A percentile compares a stretch with the other conserved stretches of the same genome.
phyloP scores from a whole-genome alignment of 306 rosid genomes.

The Urtica urens region DNA sequence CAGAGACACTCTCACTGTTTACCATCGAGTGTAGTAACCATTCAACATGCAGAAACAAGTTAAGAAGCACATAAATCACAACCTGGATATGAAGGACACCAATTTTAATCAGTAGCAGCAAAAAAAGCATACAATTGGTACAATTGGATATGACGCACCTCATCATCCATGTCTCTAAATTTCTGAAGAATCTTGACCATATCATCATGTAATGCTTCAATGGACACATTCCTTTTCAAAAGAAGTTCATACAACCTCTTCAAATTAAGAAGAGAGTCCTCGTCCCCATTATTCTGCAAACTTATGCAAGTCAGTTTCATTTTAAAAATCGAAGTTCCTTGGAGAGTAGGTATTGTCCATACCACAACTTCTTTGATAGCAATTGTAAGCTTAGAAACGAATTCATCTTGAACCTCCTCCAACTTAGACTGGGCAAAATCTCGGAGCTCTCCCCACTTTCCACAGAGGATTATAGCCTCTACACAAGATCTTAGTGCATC shows the following conservation, averaged over 20 bases:
- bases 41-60: constrained; percentile 53
- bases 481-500: constrained; percentile 80
- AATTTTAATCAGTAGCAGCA: constrained; percentile 18
- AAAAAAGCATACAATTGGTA: neutral
- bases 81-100: constrained; percentile 48
- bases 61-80: constrained; percentile 69
- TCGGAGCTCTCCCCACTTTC: constrained; percentile 93
- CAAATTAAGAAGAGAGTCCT: constrained; percentile 85
- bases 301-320: constrained; percentile 17
- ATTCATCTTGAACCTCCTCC: constrained; percentile 74
- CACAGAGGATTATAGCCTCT: constrained; percentile 54
- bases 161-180: constrained; percentile 57
- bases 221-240: constrained; percentile 52
- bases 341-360: constrained; percentile 18
- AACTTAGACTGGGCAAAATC: constrained; percentile 70
- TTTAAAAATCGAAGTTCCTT: too few relatives aligned
- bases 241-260: constrained; percentile 90
- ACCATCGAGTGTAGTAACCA: constrained; percentile 57
- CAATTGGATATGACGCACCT: constrained; percentile 42
- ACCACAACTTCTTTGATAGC: constrained; percentile 82
- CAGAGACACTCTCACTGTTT: constrained; percentile 43
- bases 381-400: constrained; percentile 55
- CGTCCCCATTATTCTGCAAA: constrained; percentile 90
- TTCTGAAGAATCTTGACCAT: constrained; percentile 48
- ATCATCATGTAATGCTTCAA: constrained; percentile 48